phyloP scores from a whole-genome alignment of 768 basidiomycete genomes.

The Lyophyllum atratum region DNA sequence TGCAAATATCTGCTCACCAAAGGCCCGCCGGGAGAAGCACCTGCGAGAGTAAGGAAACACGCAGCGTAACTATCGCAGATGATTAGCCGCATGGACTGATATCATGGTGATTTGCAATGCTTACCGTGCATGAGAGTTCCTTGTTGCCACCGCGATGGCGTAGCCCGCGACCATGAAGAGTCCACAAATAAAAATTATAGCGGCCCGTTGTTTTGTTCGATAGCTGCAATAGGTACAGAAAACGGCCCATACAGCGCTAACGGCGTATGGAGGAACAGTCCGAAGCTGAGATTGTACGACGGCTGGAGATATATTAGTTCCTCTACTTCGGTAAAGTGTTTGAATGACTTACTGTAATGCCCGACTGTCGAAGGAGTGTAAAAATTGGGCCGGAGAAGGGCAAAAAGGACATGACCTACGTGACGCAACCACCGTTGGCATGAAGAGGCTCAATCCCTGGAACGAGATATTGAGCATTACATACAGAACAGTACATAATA shows the following conservation, averaged over 20 bases:
- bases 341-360: constrained; percentile 24
- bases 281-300: constrained; percentile 47
- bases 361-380: constrained; percentile 13
- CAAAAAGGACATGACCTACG: constrained; percentile 29
- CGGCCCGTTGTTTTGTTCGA: constrained; percentile 35
- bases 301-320: constrained; percentile 27
- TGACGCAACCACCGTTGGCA: constrained; percentile 45
- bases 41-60: constrained; percentile 44
- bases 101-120: not conserved
- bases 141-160: constrained; percentile 42
- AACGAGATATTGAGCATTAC: constrained; percentile 30
- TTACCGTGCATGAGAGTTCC: constrained; percentile 38
- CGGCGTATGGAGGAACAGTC: constrained; percentile 51
- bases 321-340: not conserved
- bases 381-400: no score
- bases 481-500: constrained; percentile 22
- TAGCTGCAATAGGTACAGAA: constrained; percentile 35
- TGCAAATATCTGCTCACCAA: constrained; percentile 9
- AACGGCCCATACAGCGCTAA: constrained; percentile 42
- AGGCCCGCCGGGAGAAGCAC: constrained; percentile 40
- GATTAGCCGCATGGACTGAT: constrained; percentile 8
- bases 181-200: constrained; percentile 35
- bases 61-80: constrained; percentile 39
- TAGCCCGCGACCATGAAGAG: constrained; percentile 44
- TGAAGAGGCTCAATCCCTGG: constrained; percentile 28